phyloP scores from a whole-genome alignment of 306 rosid species.

The Glycine soja region DNA sequence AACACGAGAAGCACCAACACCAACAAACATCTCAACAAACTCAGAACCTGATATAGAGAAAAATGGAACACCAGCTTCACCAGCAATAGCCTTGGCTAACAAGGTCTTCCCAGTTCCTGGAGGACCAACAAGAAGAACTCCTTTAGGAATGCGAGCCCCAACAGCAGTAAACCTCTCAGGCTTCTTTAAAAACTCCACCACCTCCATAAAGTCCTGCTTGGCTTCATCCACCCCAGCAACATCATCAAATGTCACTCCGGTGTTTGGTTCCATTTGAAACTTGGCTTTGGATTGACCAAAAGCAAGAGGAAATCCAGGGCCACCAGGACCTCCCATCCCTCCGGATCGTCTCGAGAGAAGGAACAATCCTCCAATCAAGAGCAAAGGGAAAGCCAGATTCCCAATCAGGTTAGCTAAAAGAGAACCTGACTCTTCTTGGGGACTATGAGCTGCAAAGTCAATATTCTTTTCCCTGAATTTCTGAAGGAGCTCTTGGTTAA shows the following conservation, averaged over 20 bases:
- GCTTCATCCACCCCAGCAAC: slow-evolving; percentile 99
- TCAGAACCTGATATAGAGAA: slow-evolving; percentile 99
- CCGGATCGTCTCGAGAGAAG: slow-evolving; percentile 94
- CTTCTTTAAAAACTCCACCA: slow-evolving; percentile 96
- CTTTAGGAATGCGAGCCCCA: slow-evolving; percentile 99
- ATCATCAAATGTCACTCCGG: slow-evolving; percentile 99
- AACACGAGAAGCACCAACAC: slow-evolving; percentile 99
- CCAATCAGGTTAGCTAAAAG: slow-evolving; percentile 88
- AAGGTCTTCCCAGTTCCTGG: slow-evolving; percentile 99
- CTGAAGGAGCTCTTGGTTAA: slow-evolving; percentile 97
- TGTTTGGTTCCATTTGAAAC: slow-evolving; percentile 98
- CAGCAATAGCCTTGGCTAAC: slow-evolving; percentile 96
- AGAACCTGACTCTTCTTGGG: slow-evolving; percentile 97
- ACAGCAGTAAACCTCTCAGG: slow-evolving; percentile 98
- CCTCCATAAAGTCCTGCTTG: slow-evolving; percentile 99
- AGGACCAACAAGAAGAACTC: slow-evolving; percentile 99
- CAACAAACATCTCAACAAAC: slow-evolving; percentile 99
- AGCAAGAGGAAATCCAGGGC: slow-evolving; percentile 92
- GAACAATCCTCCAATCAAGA: slow-evolving; percentile 91
- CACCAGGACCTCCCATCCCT: slow-evolving; percentile 99
- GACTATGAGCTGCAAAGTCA: slow-evolving; percentile 98
- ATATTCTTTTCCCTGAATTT: slow-evolving; percentile 95
- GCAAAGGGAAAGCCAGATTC: slow-evolving; percentile 90
- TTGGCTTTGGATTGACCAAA: slow-evolving; percentile 99
- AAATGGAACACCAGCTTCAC: slow-evolving; percentile 99